phyloP scores from a whole-genome alignment of 1,284 basidiomycete genomes.

The Sporisorium exsertum region DNA sequence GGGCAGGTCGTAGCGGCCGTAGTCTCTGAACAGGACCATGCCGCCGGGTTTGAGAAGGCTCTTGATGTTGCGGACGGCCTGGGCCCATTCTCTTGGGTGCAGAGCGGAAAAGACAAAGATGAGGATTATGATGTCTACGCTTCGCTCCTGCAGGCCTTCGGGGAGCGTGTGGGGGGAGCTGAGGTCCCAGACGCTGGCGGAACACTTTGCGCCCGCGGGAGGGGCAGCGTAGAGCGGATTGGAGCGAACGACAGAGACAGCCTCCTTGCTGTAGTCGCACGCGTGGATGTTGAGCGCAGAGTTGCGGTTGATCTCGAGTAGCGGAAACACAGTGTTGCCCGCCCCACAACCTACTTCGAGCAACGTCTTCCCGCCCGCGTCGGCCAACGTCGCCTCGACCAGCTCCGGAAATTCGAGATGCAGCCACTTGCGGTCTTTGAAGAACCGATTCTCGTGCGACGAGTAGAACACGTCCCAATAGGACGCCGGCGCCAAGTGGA shows the following conservation, averaged over 20 bases:
- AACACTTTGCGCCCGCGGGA: slow-evolving; percentile 72
- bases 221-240: slow-evolving; percentile 41
- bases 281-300: slow-evolving; percentile 80
- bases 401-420: slow-evolving; percentile 67
- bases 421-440: slow-evolving; percentile 68
- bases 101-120: slow-evolving; percentile 95
- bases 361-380: slow-evolving; percentile 46
- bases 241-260: slow-evolving; percentile 86
- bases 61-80: slow-evolving; percentile 83
- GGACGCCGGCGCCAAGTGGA: slow-evolving; percentile 50
- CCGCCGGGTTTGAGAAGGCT: slow-evolving; percentile 88
- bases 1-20: slow-evolving; percentile 88
- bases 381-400: slow-evolving; percentile 48
- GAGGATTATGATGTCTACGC: slow-evolving; percentile 88
- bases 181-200: slow-evolving; percentile 91
- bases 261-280: slow-evolving; percentile 90
- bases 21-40: slow-evolving; percentile 87
- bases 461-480: slow-evolving; percentile 67
- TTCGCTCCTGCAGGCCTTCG: slow-evolving; percentile 68
- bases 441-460: slow-evolving; percentile 65
- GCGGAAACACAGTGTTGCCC: slow-evolving; percentile 92
- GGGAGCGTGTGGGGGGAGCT: slow-evolving; percentile 70
- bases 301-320: slow-evolving; percentile 85
- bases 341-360: slow-evolving; percentile 71
- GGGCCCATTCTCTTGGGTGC: slow-evolving; percentile 90